Base-by-base conservation (phyloP, 2,329 filamentous ascomycete species). In the Graphilbum ipis-grandicollis region DNA sequence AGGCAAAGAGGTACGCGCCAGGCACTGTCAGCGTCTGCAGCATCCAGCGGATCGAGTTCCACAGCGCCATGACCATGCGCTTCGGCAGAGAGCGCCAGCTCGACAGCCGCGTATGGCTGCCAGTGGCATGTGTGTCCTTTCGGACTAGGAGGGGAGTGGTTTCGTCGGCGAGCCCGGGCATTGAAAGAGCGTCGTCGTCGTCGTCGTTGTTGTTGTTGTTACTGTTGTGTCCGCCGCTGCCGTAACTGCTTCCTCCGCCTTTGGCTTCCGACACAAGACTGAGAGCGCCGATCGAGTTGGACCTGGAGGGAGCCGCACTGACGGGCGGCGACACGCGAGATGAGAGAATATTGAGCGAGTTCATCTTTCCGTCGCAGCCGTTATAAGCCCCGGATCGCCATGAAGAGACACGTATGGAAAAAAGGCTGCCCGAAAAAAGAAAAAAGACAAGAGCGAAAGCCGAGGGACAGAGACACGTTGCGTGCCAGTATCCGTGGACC, bases 311-410 rank as follows among this genome's bases (percentile, higher is more conserved):
- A 32, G 56, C 53, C 25, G 70, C 64, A 47, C 63, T 72, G 41
- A 69, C 59, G 38, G 71, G 56, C 46, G 72, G 69, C 48, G 73
- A 75, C 55, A 86, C 81, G 62, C 80, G 78, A 56, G 82, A 75
- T 52, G 84, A 90, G 56, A 94, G 74, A 57, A 93, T 83, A 63
- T 90, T 93, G 65, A 93, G 68, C 51, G 86, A 93, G 75, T 94
- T 94, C 88, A 94, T 94, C 62, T 69, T 81, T 65, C 30, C 15
- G 18, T 18, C 17, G 9, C 31, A 9, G 19, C 31, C 19, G 19
- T 8, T 21, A 21, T 33, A 18, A 9, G 10, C 31, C 10, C 19
- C 5, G 31, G 31, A 19, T n/a, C 31, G 31, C 31, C 31, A 33
- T 33, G 31, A 33, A 33, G 17, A 19, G n/a, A n/a, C n/a, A n/a